Base-by-base conservation (phyloP, 441 rosid species). In the Adansonia madagascariensis region DNA sequence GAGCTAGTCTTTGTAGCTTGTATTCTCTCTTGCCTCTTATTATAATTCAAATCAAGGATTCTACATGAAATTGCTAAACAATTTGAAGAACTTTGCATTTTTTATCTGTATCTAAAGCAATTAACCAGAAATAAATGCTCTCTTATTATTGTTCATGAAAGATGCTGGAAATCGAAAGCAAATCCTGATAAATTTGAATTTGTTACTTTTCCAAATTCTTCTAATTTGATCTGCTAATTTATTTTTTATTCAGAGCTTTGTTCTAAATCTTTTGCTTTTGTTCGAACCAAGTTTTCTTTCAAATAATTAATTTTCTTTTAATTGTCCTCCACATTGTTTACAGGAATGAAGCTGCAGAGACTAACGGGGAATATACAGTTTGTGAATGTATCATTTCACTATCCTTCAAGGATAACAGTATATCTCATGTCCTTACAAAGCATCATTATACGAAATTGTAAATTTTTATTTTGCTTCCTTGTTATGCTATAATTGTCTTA, bases 371-470 rank as follows among this genome's bases (percentile, higher is more conserved):
- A 80, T 73, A 47, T 86, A 75, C 81, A 82, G 75, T 82, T 86
- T 55, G 61, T 71, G 39, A 65, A 84, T 67, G 84, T 84, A 10
- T 82, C 86, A 31, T 86, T 86, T 76, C 76, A 49, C 53, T 84
- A 86, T 64, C 84, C 87, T 71, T 84, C 89, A 53, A 78, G 86
- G 80, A 66, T 43, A 61, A 79, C 39, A 35, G 84, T 80, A 80
- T 43, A 75, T 67, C 65, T 70, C 66, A 6, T 62, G 24, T 57
- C 62, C 75, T 73, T 18, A 35, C 50, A 27, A 63, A 53, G 20
- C 39, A 64, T 8, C 61, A 10, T 41, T 62, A 68, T 47, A 12
- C 9, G 17, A 12, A 39, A 60, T 68, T 24, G 1, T 39, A 50
- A 20, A 17, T 69, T 39, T 74, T 79, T 71, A 24, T 80, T 53